Conservation (phyloP, 345 rosid species). For the Iberis pinnata region DNA sequence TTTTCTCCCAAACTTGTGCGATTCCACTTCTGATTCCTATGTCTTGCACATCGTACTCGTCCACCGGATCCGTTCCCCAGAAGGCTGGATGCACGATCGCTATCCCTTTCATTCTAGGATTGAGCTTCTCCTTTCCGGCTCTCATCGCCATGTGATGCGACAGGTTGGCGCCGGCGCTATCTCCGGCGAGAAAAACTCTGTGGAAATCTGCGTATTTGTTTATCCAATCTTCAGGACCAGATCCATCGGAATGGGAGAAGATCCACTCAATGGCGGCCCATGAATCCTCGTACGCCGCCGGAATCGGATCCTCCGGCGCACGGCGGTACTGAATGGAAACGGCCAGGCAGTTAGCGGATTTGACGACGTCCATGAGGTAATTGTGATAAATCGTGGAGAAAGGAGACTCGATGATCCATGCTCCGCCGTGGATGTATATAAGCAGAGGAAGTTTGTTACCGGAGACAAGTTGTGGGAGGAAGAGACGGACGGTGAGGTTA, state of each 20-base stretch:
- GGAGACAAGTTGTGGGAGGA: conserved; percentile 29
- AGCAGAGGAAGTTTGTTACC: conserved; percentile 37
- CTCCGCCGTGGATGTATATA: conserved; percentile 55
- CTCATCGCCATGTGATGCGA: conserved; percentile 40
- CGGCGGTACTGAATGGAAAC: conserved; percentile 41
- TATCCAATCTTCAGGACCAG: conserved; percentile 40
- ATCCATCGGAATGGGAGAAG: conserved; percentile 15
- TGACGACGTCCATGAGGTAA: conserved; percentile 30
- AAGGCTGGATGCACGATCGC: conserved; percentile 43
- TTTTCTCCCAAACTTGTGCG: conserved; percentile 41
- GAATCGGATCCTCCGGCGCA: conserved; percentile 44
- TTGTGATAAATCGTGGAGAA: conserved; percentile 30
- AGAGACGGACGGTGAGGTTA: conserved; percentile 42
- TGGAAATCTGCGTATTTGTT: conserved; percentile 33
- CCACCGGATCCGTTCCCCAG: conserved; percentile 40
- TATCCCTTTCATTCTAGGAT: conserved; percentile 28
- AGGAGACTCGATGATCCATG: conserved; percentile 35
- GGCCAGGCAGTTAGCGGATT: conserved; percentile 32
- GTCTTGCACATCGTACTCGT: conserved; percentile 36
- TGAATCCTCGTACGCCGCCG: conserved; percentile 41
- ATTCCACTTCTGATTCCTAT: conserved; percentile 11
- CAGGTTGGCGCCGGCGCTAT: conserved; percentile 45
- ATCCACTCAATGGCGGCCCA: conserved; percentile 50
- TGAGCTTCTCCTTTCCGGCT: conserved; percentile 30
- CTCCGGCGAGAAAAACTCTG: conserved; percentile 40